Conservation (phyloP, 2,329 filamentous ascomycete genomes). For the Aquanectria penicillioides region DNA sequence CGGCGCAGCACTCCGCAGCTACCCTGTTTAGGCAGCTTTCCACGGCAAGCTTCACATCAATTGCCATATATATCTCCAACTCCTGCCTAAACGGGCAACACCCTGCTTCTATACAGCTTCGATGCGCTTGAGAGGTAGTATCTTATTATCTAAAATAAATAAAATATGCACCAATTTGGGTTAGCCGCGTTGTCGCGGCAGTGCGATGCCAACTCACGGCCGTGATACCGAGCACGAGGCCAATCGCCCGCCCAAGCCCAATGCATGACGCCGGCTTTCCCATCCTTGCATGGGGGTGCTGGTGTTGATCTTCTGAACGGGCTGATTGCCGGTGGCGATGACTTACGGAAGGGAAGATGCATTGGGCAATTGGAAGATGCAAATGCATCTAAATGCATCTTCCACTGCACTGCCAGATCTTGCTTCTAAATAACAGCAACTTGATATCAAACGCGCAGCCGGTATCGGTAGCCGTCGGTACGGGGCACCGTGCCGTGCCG, state of each 20-base stretch:
- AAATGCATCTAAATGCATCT: too few relatives aligned
- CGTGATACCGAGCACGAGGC: not conserved
- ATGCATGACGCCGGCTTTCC: too few relatives aligned
- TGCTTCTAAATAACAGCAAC: too few relatives aligned
- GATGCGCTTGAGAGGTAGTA: not conserved
- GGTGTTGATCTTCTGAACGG: too few relatives aligned
- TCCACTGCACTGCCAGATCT: too few relatives aligned
- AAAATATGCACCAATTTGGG: not conserved
- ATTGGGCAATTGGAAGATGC: too few relatives aligned
- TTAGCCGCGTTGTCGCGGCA: slow-evolving; percentile 2
- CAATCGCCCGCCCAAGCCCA: too few relatives aligned
- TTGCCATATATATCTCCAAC: not conserved
- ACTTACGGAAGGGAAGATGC: too few relatives aligned
- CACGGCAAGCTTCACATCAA: not conserved
- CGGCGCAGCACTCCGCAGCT: not conserved
- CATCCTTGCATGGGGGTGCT: too few relatives aligned
- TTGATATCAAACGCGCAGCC: not conserved
- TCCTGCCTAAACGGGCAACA: not conserved
- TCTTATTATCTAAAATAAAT: slow-evolving; percentile 7
- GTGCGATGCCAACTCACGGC: slow-evolving; percentile 5
- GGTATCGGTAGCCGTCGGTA: not conserved
- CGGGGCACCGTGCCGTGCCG: slow-evolving; percentile 6
- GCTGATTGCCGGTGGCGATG: too few relatives aligned
- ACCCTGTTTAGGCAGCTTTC: not conserved
- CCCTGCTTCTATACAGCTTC: not conserved